Percentiles rank a stretch among this genome's conserved stretches.
phyloP scores from a whole-genome alignment of 257 asterid genomes.

The Solanum gracilifrons region DNA sequence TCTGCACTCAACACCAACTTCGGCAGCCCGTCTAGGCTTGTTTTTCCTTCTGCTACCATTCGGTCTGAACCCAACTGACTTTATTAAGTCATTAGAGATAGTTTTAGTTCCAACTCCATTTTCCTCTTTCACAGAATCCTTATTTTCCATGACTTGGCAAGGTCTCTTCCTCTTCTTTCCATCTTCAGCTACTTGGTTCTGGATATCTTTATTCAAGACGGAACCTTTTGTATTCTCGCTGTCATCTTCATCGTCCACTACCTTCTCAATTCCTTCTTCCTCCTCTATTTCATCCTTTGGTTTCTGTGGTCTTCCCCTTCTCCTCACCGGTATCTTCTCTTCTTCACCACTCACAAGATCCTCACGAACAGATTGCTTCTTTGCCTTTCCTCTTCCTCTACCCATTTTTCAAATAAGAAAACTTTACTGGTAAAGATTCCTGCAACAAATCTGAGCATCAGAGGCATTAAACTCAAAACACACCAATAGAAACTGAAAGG shows the following conservation, averaged over 20 bases:
- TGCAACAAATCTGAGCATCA: conserved; percentile 14
- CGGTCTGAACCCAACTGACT: conserved; percentile 55
- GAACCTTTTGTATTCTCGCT: conserved; percentile 26
- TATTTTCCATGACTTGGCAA: conserved; percentile 34
- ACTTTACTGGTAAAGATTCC: conserved; percentile 8
- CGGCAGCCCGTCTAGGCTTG: conserved; percentile 90
- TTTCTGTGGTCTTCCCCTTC: conserved; percentile 79
- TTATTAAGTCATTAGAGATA: conserved; percentile 26
- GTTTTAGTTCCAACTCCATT: conserved; percentile 27
- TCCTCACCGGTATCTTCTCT: conserved; percentile 48
- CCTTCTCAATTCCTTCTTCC: conserved; percentile 43
- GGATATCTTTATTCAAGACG: conserved; percentile 20
- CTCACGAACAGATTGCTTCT: conserved; percentile 45
- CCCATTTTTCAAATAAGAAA: conserved; percentile 42
- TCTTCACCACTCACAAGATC: conserved; percentile 61
- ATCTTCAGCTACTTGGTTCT: conserved; percentile 32
- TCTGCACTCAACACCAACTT: conserved; percentile 81
- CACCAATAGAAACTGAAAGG: neutral
- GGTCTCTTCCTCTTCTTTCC: conserved; percentile 61
- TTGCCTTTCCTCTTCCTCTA: conserved; percentile 72
- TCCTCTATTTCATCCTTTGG: conserved; percentile 38
- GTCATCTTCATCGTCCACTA: conserved; percentile 35
- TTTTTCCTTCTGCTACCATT: conserved; percentile 73
- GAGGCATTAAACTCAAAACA: neutral
- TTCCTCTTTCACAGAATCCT: conserved; percentile 40